Percentiles rank a stretch among this genome's conserved stretches.
These are phyloP conservation scores for Colletotrichum sidae DNA, from an alignment of 2,329 filamentous ascomycete species.

Conservation along the genomic window DNA sequence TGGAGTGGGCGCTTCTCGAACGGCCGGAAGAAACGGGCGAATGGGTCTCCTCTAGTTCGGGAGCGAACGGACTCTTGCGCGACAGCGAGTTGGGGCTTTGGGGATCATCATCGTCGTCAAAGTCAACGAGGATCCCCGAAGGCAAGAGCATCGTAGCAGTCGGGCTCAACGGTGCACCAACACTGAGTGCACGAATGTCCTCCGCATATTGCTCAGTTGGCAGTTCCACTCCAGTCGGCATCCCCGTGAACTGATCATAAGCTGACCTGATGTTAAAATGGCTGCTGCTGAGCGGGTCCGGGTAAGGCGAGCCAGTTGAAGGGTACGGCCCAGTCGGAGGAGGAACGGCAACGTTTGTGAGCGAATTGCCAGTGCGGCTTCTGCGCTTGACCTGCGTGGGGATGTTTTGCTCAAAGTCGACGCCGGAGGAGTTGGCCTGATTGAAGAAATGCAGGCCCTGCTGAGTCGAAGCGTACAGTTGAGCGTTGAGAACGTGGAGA, in stretches of 20 bases:
- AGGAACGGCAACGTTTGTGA: slow-evolving; percentile 54
- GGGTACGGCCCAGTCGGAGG: slow-evolving; percentile 54
- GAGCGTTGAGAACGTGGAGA: slow-evolving; percentile 58
- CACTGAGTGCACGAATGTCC: slow-evolving; percentile 70
- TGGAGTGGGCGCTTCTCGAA: slow-evolving; percentile 69
- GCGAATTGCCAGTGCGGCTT: slow-evolving; percentile 60
- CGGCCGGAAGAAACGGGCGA: slow-evolving; percentile 71
- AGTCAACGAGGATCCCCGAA: slow-evolving; percentile 70
- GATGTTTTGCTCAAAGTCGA: slow-evolving; percentile 60
- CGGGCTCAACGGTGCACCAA: slow-evolving; percentile 79
- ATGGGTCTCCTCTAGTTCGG: slow-evolving; percentile 60
- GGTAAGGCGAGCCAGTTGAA: slow-evolving; percentile 54
- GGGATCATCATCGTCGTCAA: slow-evolving; percentile 73
- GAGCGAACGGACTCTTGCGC: slow-evolving; percentile 51
- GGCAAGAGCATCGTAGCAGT: slow-evolving; percentile 80
- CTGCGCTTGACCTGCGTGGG: slow-evolving; percentile 58
- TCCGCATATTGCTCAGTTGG: slow-evolving; percentile 63
- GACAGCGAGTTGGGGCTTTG: slow-evolving; percentile 52
- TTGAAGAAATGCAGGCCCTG: slow-evolving; percentile 57
- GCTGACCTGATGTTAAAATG: slow-evolving; percentile 64
- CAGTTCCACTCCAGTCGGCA: slow-evolving; percentile 50
- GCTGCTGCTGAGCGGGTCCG: slow-evolving; percentile 54
- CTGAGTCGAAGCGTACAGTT: slow-evolving; percentile 57
- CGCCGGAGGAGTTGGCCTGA: slow-evolving; percentile 55
- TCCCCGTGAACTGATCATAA: slow-evolving; percentile 66